Evolutionary conservation across 2,329 filamentous ascomycete species (phyloP).

Genomic region (Monilinia laxa): DNA sequence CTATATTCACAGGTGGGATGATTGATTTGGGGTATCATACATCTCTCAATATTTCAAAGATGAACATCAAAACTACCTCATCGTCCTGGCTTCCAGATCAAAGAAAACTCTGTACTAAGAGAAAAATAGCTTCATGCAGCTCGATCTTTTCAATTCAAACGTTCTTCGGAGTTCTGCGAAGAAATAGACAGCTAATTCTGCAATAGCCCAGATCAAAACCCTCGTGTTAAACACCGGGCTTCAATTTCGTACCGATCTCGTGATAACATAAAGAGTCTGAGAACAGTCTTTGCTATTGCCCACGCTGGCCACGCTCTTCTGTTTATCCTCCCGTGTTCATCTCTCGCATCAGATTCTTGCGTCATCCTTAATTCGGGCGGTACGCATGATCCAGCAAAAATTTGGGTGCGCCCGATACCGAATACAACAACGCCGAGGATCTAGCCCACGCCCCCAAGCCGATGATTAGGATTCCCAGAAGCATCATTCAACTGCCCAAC

Average conservation of each 20-base stretch:
- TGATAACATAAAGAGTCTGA: conserved; percentile 47
- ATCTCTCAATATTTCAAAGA: conserved; percentile 44
- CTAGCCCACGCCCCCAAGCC: conserved; percentile 43
- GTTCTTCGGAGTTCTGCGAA: conserved; percentile 40
- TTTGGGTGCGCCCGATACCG: conserved; percentile 30
- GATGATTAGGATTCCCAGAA: conserved; percentile 41
- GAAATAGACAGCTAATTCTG: neutral
- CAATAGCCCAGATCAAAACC: conserved; percentile 44
- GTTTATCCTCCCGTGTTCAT: conserved; percentile 48
- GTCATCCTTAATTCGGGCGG: conserved; percentile 49
- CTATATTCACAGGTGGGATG: conserved; percentile 48
- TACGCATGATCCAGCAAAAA: conserved; percentile 50
- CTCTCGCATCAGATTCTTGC: conserved; percentile 44
- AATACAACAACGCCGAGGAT: conserved; percentile 47
- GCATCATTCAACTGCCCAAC: conserved; percentile 48
- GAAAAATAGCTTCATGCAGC: conserved; percentile 45
- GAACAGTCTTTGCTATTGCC: conserved; percentile 50
- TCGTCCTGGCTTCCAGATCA: conserved; percentile 44
- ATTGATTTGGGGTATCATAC: conserved; percentile 46
- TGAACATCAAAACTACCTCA: conserved; percentile 42
- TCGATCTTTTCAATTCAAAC: conserved; percentile 34
- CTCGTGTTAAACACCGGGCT: conserved; percentile 51
- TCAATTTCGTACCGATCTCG: conserved; percentile 42
- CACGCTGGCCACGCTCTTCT: conserved; percentile 53
- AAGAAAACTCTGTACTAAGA: conserved; percentile 44